A percentile compares a stretch with the other conserved stretches of the same genome.
These are phyloP conservation scores for Ganoderma multipileum DNA, from an alignment of 1,284 basidiomycete species.

Conservation along the genomic window DNA sequence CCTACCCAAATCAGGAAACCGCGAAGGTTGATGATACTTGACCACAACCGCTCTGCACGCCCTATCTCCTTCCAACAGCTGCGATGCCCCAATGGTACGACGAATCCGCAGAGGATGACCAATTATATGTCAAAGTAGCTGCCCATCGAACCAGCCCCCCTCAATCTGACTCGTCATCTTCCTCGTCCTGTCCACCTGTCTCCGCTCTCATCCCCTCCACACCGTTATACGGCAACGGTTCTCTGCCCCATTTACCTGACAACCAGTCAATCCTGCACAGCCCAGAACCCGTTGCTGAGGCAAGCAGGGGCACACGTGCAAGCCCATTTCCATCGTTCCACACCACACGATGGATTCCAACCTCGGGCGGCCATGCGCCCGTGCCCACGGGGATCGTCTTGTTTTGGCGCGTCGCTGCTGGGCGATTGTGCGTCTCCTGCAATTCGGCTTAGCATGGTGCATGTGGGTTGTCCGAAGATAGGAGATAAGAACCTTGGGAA, in stretches of 20 bases:
- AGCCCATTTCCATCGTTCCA: constrained; percentile 86
- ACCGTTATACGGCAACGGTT: constrained; percentile 66
- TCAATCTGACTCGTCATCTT: constrained; percentile 39
- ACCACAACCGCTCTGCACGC: neutral
- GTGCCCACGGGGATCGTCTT: constrained; percentile 46
- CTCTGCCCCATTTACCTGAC: constrained; percentile 69
- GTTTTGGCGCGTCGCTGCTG: constrained; percentile 47
- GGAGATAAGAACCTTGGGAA: constrained; percentile 65
- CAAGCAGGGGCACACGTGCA: constrained; percentile 69
- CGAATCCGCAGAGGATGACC: neutral
- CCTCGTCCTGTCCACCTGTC: constrained; percentile 43
- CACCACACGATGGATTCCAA: constrained; percentile 75
- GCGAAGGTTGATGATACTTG: neutral
- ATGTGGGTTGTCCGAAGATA: constrained; percentile 4
- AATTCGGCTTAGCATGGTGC: neutral
- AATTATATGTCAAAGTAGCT: neutral
- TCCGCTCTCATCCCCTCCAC: constrained; percentile 52
- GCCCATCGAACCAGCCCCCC: neutral
- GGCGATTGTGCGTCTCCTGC: constrained; percentile 66
- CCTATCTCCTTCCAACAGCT: constrained; percentile 1
- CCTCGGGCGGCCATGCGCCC: constrained; percentile 78
- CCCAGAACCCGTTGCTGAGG: constrained; percentile 83
- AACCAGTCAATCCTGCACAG: constrained; percentile 85
- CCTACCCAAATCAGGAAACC: neutral
- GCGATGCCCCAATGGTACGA: constrained; percentile 1